Percentiles rank a stretch among this genome's conserved stretches.
Conservation (phyloP, 2,329 filamentous ascomycete species). For the Fusarium globosum region DNA sequence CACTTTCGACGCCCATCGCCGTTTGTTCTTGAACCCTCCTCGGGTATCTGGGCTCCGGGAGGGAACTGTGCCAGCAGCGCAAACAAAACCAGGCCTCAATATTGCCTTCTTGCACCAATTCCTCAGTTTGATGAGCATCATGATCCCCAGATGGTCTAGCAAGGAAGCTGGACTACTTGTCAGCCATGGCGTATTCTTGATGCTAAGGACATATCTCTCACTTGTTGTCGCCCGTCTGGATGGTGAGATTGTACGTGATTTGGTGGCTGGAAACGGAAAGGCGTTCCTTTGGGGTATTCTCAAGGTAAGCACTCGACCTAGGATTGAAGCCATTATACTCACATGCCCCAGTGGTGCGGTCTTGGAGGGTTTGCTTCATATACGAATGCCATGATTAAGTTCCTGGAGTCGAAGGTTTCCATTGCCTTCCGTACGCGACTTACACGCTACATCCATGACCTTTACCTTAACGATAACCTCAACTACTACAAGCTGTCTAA, state of each 20-base stretch:
- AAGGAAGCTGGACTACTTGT: conserved; percentile 93
- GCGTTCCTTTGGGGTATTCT: conserved; percentile 87
- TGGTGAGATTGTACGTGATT: conserved; percentile 93
- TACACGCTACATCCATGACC: conserved; percentile 95
- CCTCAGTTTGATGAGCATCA: conserved; percentile 93
- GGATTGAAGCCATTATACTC: not conserved
- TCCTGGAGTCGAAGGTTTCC: conserved; percentile 95
- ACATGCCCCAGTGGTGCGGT: conserved; percentile 77
- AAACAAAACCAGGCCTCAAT: conserved; percentile 94
- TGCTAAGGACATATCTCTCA: conserved; percentile 93
- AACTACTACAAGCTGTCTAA: conserved; percentile 98
- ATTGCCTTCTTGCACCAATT: conserved; percentile 97
- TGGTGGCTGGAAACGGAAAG: conserved; percentile 94
- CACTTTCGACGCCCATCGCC: conserved; percentile 95
- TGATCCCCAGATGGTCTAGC: conserved; percentile 94
- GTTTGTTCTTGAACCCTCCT: conserved; percentile 92
- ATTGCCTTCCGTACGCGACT: conserved; percentile 96
- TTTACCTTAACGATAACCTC: conserved; percentile 93
- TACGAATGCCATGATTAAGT: conserved; percentile 99
- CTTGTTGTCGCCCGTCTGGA: conserved; percentile 92
- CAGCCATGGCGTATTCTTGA: conserved; percentile 88
- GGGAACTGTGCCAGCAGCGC: conserved; percentile 81
- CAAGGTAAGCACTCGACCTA: conserved; percentile 64
- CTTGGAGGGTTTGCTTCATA: conserved; percentile 95
- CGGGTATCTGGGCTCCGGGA: conserved; percentile 81